Percentiles rank a stretch among this genome's conserved stretches.
Evolutionary conservation across 164 flowering plant species (phyloP).

Genomic region (Liriodendron chinense): DNA sequence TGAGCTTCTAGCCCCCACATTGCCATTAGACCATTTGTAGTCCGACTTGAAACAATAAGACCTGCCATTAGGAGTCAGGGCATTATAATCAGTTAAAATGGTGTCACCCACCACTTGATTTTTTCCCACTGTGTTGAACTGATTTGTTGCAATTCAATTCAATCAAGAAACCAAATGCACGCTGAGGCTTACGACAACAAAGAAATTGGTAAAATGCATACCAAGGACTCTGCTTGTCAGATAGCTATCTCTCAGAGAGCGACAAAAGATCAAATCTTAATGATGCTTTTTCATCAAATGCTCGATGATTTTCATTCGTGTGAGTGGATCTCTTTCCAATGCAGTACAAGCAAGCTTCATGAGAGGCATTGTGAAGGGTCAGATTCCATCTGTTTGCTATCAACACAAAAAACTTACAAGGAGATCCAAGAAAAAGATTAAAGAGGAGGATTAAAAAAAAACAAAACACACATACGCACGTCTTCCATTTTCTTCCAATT

Average conservation of each 20-base stretch:
- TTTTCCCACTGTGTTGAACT: not conserved
- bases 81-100: too few species aligned
- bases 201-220: constrained; percentile 24
- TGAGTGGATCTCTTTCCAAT: constrained; percentile 92
- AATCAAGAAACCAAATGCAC: not conserved
- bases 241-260: constrained; percentile 68
- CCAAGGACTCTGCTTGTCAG: constrained; percentile 59
- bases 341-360: constrained; percentile 96
- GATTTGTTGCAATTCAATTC: not conserved
- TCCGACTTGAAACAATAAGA: too few species aligned
- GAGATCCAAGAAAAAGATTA: not conserved
- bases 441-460: not conserved
- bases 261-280: constrained; percentile 91
- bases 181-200: not conserved
- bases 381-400: constrained; percentile 90
- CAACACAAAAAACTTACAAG: constrained; percentile 26
- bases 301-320: constrained; percentile 65
- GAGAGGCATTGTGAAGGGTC: constrained; percentile 96
- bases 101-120: not conserved
- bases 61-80: too few species aligned
- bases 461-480: too few species aligned
- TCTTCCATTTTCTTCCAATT: too few species aligned
- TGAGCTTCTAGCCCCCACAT: too few species aligned
- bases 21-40: too few species aligned
- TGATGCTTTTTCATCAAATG: constrained; percentile 63